These are phyloP conservation scores for Xanthoceras sorbifolium DNA, from an alignment of 345 rosid genomes.

Conservation along the genomic window DNA sequence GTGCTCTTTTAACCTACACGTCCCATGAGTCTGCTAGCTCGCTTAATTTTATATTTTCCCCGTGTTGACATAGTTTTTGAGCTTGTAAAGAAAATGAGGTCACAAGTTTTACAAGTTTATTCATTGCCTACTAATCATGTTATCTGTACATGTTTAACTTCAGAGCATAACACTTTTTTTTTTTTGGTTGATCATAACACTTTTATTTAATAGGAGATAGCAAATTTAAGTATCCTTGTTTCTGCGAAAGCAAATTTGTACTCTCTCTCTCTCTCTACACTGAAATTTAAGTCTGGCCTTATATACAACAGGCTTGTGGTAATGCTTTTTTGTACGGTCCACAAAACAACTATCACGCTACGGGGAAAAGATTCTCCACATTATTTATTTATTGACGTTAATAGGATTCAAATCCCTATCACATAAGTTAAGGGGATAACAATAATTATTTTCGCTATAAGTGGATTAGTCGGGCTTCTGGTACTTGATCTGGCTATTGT, in stretches of 20 bases:
- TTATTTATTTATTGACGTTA: no score
- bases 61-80: not conserved
- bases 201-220: not conserved
- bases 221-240: not conserved
- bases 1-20: not conserved
- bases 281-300: not conserved
- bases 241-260: not conserved
- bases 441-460: no score
- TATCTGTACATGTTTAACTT: not conserved
- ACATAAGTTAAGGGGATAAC: no score
- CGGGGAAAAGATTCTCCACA: no score
- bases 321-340: no score
- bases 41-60: not conserved
- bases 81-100: not conserved
- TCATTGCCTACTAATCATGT: constrained; percentile 4
- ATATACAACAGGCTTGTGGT: no score
- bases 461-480: no score
- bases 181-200: not conserved
- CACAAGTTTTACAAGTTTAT: constrained; percentile 9
- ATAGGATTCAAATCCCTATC: no score
- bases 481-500: not conserved
- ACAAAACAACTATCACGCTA: no score
- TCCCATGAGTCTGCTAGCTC: not conserved
- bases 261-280: not conserved
- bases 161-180: not conserved